A percentile compares a stretch with the other conserved stretches of the same genome.
These are phyloP conservation scores for Dysphania ambrosioides DNA, from an alignment of 148 eudicot species.

Conservation along the genomic window DNA sequence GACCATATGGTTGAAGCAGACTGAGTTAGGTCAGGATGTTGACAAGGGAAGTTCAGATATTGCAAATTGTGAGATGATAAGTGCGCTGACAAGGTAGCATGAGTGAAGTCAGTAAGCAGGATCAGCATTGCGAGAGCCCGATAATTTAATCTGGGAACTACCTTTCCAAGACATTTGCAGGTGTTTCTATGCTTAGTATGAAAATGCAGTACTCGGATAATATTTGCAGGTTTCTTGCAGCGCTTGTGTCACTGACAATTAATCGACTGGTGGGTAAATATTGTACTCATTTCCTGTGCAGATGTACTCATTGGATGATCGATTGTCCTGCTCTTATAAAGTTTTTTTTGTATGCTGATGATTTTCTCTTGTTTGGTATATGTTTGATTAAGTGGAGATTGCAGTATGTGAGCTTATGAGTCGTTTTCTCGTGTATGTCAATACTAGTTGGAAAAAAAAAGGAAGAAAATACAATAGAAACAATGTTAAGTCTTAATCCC, in stretches of 20 bases:
- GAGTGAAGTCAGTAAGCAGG: constrained; percentile 52
- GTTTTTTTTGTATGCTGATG: too few relatives aligned
- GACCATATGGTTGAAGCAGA: constrained; percentile 60
- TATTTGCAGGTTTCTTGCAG: not conserved
- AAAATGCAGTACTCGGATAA: not conserved
- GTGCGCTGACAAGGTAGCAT: constrained; percentile 53
- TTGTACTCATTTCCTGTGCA: too few relatives aligned
- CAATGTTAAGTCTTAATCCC: too few relatives aligned
- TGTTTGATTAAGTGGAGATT: too few relatives aligned
- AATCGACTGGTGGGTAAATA: not conserved
- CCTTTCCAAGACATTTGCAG: not conserved
- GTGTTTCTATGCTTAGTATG: not conserved
- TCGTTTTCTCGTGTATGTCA: too few relatives aligned
- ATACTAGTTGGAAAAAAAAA: too few relatives aligned
- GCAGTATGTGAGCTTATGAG: too few relatives aligned
- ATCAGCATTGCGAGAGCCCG: constrained; percentile 62
- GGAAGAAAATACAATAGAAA: too few relatives aligned
- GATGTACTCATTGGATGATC: too few relatives aligned
- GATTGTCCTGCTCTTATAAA: too few relatives aligned
- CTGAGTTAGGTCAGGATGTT: constrained; percentile 38
- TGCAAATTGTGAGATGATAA: constrained; percentile 89
- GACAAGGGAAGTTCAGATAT: constrained; percentile 69
- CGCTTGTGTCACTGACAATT: not conserved
- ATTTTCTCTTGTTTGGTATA: too few relatives aligned
- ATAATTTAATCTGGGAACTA: not conserved